These are phyloP conservation scores for Aspergillus affinis DNA, from an alignment of 495 filamentous ascomycete species.

Conservation along the genomic window DNA sequence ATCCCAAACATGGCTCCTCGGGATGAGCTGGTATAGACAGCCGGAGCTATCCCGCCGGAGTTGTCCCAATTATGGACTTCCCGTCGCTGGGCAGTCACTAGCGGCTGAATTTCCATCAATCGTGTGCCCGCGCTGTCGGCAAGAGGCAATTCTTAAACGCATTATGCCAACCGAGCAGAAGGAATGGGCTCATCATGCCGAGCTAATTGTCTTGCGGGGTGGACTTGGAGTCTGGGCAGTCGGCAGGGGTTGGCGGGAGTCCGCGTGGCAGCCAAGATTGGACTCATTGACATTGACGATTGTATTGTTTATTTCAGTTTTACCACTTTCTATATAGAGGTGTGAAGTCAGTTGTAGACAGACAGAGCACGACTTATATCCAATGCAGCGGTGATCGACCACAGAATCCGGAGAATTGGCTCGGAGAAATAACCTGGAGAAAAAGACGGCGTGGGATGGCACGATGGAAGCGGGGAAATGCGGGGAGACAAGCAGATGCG, in stretches of 20 bases:
- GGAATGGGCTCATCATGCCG: not conserved
- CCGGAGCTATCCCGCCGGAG: slow-evolving; percentile 31
- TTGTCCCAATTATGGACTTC: slow-evolving; percentile 13
- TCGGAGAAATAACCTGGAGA: slow-evolving; percentile 25
- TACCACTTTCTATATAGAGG: not conserved
- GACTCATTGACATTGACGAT: not conserved
- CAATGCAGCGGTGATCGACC: not conserved
- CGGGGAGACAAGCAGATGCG: not conserved
- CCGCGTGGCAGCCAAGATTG: not conserved
- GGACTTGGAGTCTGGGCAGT: not conserved
- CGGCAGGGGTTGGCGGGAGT: not conserved
- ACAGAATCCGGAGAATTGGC: slow-evolving; percentile 15
- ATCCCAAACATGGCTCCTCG: not conserved
- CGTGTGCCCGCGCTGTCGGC: not conserved
- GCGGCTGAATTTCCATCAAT: slow-evolving; percentile 18
- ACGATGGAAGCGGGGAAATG: slow-evolving; percentile 1
- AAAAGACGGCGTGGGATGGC: not conserved
- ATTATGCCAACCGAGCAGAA: not conserved
- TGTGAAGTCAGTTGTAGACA: not conserved
- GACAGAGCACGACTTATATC: not conserved
- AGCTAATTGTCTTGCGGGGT: not conserved
- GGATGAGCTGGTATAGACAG: not conserved
- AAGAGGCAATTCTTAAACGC: not conserved
- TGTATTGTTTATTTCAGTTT: not conserved
- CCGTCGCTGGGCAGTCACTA: slow-evolving; percentile 9